Conservation (phyloP, 768 basidiomycete species). For the Calocera cornea region DNA sequence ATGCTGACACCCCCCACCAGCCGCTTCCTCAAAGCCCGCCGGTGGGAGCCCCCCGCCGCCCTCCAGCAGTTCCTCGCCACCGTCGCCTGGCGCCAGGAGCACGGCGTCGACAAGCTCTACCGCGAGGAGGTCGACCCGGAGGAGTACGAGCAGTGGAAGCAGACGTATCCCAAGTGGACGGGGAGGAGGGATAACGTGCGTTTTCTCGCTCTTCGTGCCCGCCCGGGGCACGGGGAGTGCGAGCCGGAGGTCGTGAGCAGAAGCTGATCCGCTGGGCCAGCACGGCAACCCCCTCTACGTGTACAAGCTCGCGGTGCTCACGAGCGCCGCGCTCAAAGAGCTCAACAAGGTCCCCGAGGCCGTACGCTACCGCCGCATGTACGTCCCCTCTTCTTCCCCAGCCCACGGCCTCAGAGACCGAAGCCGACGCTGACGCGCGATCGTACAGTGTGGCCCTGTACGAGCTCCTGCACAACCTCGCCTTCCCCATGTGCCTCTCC, state of each 20-base stretch:
- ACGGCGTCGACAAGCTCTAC: slow-evolving; percentile 51
- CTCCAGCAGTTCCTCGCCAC: slow-evolving; percentile 55
- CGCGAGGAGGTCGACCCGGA: slow-evolving; percentile 36
- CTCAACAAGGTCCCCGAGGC: slow-evolving; percentile 40
- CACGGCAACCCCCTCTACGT: slow-evolving; percentile 61
- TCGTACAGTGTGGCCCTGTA: slow-evolving; percentile 52
- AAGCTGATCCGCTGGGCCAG: slow-evolving; percentile 23
- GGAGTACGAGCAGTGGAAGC: slow-evolving; percentile 46
- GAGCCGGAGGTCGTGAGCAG: neutral
- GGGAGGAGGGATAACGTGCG: slow-evolving; percentile 61
- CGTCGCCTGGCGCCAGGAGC: slow-evolving; percentile 52
- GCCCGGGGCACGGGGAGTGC: neutral
- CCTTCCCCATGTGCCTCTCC: slow-evolving; percentile 46
- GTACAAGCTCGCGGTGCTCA: slow-evolving; percentile 54
- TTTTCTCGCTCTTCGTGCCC: neutral
- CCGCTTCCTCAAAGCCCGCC: slow-evolving; percentile 70
- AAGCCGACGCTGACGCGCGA: no score
- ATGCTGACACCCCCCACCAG: slow-evolving; percentile 27
- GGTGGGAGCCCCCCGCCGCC: slow-evolving; percentile 48
- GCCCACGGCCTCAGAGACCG: neutral
- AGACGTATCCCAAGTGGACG: slow-evolving; percentile 71
- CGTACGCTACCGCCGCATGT: slow-evolving; percentile 59
- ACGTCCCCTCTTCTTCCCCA: slow-evolving; percentile 20
- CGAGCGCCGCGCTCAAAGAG: slow-evolving; percentile 40
- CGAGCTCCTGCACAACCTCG: slow-evolving; percentile 54